phyloP scores from a whole-genome alignment of 495 filamentous ascomycete species.

The Friedmanniomyces simplex region DNA sequence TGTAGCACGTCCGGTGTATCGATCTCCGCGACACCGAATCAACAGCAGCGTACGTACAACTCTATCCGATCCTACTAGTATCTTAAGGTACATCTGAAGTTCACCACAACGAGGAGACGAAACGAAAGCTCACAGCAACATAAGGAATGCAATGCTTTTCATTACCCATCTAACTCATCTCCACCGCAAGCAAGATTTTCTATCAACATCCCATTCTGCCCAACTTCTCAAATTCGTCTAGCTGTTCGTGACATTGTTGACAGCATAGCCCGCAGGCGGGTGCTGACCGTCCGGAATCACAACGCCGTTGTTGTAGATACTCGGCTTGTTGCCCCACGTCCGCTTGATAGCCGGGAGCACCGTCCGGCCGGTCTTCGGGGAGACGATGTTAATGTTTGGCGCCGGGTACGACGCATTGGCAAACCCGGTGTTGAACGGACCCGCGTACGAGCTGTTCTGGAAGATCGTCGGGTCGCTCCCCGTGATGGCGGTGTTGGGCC shows the following conservation, averaged over 20 bases:
- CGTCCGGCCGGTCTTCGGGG: conserved; percentile 17
- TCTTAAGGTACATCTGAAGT: too few species aligned
- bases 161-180: too few species aligned
- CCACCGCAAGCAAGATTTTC: background rate
- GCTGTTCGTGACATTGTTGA: conserved; percentile 7
- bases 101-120: too few species aligned
- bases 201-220: background rate
- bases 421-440: conserved; percentile 26
- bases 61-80: too few species aligned
- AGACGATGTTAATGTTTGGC: conserved; percentile 22
- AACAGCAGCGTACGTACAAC: too few species aligned
- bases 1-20: too few species aligned
- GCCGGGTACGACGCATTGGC: conserved; percentile 24
- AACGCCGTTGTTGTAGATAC: conserved; percentile 24
- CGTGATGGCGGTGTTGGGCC: conserved; percentile 19
- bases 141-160: too few species aligned
- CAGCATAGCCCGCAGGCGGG: conserved; percentile 20
- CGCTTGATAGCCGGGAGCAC: conserved; percentile 19
- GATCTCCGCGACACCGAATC: too few species aligned
- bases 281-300: conserved; percentile 29
- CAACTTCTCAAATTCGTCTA: background rate
- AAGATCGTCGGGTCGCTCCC: conserved; percentile 21
- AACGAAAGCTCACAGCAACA: too few species aligned
- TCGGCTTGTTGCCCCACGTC: conserved; percentile 19
- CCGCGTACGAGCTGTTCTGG: conserved; percentile 26